phyloP scores from a whole-genome alignment of 2,329 filamentous ascomycete species.

The Apiospora phragmitis region DNA sequence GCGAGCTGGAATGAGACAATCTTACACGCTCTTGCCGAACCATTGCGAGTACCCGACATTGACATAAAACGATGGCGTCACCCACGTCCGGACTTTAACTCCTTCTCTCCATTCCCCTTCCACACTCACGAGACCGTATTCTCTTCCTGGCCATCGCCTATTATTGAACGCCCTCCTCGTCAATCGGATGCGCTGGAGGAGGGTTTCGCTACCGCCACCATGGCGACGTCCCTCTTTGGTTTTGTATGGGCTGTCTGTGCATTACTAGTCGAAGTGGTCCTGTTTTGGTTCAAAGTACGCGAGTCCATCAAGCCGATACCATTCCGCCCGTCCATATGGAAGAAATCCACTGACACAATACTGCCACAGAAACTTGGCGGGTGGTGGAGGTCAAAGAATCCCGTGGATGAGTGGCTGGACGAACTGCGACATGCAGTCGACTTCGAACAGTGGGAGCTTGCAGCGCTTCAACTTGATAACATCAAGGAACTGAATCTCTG shows the following conservation, averaged over 20 bases:
- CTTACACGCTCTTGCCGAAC: background rate
- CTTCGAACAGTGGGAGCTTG: slow-evolving; percentile 85
- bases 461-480: slow-evolving; percentile 81
- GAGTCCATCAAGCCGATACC: background rate
- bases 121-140: background rate
- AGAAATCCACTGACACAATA: background rate
- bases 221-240: slow-evolving; percentile 20
- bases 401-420: slow-evolving; percentile 65
- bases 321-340: background rate
- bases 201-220: background rate
- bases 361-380: slow-evolving; percentile 60
- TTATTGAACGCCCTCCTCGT: background rate
- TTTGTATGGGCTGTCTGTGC: slow-evolving; percentile 52
- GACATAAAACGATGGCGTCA: background rate
- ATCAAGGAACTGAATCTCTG: slow-evolving; percentile 79
- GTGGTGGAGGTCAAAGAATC: slow-evolving; percentile 68
- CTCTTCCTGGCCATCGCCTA: background rate
- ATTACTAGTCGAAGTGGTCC: slow-evolving; percentile 60
- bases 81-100: background rate
- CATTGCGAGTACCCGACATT: background rate
- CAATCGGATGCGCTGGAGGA: background rate
- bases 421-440: slow-evolving; percentile 64
- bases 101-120: background rate
- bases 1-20: background rate
- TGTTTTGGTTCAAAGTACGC: slow-evolving; percentile 62